These are phyloP conservation scores for Erodium moschatum DNA, from an alignment of 441 rosid genomes.

Conservation along the genomic window DNA sequence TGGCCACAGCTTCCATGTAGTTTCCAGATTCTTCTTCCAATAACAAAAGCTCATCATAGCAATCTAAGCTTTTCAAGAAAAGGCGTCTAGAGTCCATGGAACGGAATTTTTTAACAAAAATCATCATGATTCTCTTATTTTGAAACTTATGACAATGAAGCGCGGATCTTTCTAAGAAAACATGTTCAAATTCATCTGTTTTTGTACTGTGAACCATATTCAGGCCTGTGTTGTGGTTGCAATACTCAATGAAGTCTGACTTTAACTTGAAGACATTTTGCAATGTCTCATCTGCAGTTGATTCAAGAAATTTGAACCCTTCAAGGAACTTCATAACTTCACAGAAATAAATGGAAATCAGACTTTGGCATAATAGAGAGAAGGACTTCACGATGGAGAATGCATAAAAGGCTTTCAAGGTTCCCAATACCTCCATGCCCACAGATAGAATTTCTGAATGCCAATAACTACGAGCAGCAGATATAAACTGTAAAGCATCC, in stretches of 20 bases:
- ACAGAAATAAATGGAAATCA: conserved; percentile 21
- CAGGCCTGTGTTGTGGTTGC: conserved; percentile 22
- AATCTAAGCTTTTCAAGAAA: conserved; percentile 29
- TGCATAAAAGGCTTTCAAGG: conserved; percentile 24
- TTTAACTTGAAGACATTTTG: not conserved
- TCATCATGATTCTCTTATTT: conserved; percentile 35
- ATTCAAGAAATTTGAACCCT: conserved; percentile 19
- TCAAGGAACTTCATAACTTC: conserved; percentile 31
- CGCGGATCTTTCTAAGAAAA: conserved; percentile 34
- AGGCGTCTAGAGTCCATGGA: conserved; percentile 22
- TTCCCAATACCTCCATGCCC: conserved; percentile 30
- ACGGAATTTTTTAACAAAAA: conserved; percentile 28
- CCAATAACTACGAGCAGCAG: conserved; percentile 36
- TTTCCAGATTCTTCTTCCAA: conserved; percentile 39
- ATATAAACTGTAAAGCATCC: conserved; percentile 26
- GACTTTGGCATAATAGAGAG: conserved; percentile 26
- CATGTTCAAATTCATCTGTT: conserved; percentile 28
- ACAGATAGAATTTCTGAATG: conserved; percentile 31
- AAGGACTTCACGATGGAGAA: conserved; percentile 9
- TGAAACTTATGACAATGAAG: conserved; percentile 24
- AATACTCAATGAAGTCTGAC: conserved; percentile 27
- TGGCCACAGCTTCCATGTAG: conserved; percentile 40
- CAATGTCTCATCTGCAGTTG: not conserved
- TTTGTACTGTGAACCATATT: conserved; percentile 21
- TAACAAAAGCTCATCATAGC: conserved; percentile 36